Evolutionary conservation across 106 monocot genomes (phyloP).

Genomic region (Phalaenopsis equestris): DNA sequence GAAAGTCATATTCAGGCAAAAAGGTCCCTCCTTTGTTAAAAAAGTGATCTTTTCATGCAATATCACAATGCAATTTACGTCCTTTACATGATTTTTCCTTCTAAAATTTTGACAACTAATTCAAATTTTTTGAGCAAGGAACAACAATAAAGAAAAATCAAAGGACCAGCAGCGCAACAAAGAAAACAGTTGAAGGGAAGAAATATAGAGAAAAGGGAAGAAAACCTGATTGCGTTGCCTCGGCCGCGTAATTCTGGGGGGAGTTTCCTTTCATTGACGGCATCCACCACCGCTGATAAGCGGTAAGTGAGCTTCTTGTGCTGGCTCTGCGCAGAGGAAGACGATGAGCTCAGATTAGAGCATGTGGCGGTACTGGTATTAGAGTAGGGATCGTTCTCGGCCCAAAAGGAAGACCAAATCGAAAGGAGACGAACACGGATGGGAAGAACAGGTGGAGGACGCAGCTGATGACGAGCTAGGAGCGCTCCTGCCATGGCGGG

Average conservation of each 20-base stretch:
- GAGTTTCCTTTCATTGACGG: slow-evolving; percentile 64
- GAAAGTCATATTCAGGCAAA: not conserved
- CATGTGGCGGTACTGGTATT: slow-evolving; percentile 1
- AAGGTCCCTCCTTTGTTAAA: not conserved
- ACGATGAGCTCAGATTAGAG: not conserved
- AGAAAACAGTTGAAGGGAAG: not conserved
- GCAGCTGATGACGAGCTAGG: not conserved
- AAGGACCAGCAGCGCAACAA: not conserved
- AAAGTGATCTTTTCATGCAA: not conserved
- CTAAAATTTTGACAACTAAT: not conserved
- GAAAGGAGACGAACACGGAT: not conserved
- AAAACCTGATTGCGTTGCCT: slow-evolving; percentile 54
- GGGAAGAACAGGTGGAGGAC: not conserved
- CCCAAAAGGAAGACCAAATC: not conserved
- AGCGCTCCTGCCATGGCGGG: slow-evolving; percentile 2
- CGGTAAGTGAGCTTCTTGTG: slow-evolving; percentile 43
- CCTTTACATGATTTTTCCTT: not conserved
- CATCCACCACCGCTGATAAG: slow-evolving; percentile 45
- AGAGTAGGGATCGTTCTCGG: not conserved
- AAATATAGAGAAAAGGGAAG: not conserved
- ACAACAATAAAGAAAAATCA: not conserved
- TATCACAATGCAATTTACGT: not conserved
- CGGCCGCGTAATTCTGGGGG: slow-evolving; percentile 60
- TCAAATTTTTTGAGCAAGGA: not conserved
- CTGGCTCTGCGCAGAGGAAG: slow-evolving; percentile 7